These are phyloP conservation scores for Blastobotrys raffinosifermentans DNA, from an alignment of 1,139 yeast species.

Conservation along the genomic window DNA sequence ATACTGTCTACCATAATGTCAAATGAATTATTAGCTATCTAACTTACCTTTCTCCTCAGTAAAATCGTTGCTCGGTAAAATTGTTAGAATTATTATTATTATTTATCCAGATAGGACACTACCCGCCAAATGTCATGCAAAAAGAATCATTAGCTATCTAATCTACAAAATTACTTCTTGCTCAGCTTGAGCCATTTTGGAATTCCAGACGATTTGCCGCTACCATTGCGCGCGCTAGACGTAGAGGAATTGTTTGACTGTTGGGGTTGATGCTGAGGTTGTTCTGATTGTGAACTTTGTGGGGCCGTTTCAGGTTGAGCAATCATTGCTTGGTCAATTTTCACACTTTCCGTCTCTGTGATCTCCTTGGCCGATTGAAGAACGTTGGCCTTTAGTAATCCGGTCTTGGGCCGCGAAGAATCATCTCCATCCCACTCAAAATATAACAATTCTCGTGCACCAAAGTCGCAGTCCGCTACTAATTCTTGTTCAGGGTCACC, in stretches of 20 bases:
- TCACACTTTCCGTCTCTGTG: slow-evolving; percentile 23
- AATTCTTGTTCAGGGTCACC: slow-evolving; percentile 17
- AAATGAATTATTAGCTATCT: too few relatives aligned
- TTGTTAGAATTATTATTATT: too few relatives aligned
- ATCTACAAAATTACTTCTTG: slow-evolving; percentile 16
- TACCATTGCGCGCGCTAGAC: not conserved
- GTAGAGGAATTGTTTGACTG: not conserved
- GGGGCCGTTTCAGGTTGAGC: slow-evolving; percentile 7
- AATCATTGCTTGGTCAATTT: slow-evolving; percentile 19
- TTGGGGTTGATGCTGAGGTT: slow-evolving; percentile 1
- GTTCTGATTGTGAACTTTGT: not conserved
- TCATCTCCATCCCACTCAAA: slow-evolving; percentile 26
- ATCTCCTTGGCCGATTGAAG: slow-evolving; percentile 21
- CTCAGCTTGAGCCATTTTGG: slow-evolving; percentile 24
- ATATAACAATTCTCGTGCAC: slow-evolving; percentile 26
- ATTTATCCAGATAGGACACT: too few relatives aligned
- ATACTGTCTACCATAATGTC: too few relatives aligned
- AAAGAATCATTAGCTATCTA: too few relatives aligned
- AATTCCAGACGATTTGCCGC: slow-evolving; percentile 6
- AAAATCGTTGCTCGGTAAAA: too few relatives aligned
- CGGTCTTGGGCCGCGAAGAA: slow-evolving; percentile 10
- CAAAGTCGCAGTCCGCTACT: slow-evolving; percentile 24
- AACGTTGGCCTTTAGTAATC: slow-evolving; percentile 16
- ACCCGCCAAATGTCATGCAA: too few relatives aligned
- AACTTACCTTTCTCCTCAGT: too few relatives aligned